phyloP scores from a whole-genome alignment of 176 grass and related monocot species.

The Phyllostachys edulis region DNA sequence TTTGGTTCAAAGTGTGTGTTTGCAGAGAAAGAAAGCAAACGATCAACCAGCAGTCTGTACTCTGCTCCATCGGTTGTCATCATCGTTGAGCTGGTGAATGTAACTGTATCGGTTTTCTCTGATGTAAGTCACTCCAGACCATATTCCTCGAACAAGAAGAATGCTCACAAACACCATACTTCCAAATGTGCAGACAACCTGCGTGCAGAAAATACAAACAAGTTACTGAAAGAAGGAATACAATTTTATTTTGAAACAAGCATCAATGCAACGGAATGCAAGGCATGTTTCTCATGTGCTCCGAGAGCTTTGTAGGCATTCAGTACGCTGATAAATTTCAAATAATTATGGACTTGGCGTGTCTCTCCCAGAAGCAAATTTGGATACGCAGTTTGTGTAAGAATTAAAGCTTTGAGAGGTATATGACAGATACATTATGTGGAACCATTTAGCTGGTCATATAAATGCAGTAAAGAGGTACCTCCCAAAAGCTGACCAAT shows the following conservation, averaged over 20 bases:
- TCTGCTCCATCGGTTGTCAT: conserved; percentile 64
- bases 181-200: conserved; percentile 95
- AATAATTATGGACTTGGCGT: background rate
- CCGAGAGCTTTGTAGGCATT: background rate
- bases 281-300: background rate
- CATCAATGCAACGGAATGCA: background rate
- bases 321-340: background rate
- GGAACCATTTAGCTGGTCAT: background rate
- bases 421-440: background rate
- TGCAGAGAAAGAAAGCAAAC: conserved; percentile 8
- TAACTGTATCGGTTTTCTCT: conserved; percentile 77
- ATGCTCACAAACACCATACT: conserved; percentile 91
- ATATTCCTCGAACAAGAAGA: conserved; percentile 83
- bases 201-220: background rate
- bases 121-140: conserved; percentile 84
- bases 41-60: conserved; percentile 63
- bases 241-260: background rate
- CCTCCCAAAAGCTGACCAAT: conserved; percentile 13
- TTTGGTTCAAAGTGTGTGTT: background rate
- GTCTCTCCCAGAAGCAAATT: background rate
- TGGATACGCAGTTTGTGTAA: background rate
- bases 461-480: conserved; percentile 16
- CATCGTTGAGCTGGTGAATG: conserved; percentile 61
- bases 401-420: conserved; percentile 20
- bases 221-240: background rate